phyloP scores from a whole-genome alignment of 306 rosid species.

The Acacia confusa region DNA sequence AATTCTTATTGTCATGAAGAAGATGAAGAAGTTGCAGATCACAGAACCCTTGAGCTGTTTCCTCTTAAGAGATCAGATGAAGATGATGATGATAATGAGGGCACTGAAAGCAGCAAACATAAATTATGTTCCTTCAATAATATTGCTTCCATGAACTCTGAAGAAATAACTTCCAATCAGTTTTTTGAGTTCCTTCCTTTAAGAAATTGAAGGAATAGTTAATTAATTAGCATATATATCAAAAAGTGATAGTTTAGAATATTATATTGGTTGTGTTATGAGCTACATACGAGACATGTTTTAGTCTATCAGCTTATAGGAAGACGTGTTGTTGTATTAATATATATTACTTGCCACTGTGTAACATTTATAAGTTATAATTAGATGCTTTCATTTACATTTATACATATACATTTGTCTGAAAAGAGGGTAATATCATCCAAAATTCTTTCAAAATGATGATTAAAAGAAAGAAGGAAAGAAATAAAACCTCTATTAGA shows the following conservation, averaged over 20 bases:
- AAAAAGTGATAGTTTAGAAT: neutral
- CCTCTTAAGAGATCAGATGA: conserved; percentile 40
- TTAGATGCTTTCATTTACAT: neutral
- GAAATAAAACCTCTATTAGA: neutral
- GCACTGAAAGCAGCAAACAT: conserved; percentile 11
- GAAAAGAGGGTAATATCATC: neutral
- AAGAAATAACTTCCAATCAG: conserved; percentile 32
- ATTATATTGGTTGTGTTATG: neutral
- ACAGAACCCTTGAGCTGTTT: conserved; percentile 57
- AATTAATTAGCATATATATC: neutral
- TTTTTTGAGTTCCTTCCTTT: conserved; percentile 62
- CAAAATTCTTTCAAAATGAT: neutral
- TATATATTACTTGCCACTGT: neutral
- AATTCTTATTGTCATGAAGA: conserved; percentile 17
- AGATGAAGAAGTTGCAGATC: conserved; percentile 29
- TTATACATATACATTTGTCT: too few relatives aligned
- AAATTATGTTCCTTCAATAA: neutral
- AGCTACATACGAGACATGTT: neutral
- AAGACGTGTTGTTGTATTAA: too few relatives aligned
- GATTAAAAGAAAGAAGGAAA: neutral
- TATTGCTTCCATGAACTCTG: conserved; percentile 26
- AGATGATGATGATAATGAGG: conserved; percentile 31
- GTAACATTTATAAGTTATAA: neutral
- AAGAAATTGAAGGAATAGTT: conserved; percentile 29
- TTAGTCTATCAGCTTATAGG: neutral